Percentiles rank a stretch among this genome's conserved stretches.
Evolutionary conservation across 495 filamentous ascomycete species (phyloP).

Genomic region (Hypoxylon cercidicola): DNA sequence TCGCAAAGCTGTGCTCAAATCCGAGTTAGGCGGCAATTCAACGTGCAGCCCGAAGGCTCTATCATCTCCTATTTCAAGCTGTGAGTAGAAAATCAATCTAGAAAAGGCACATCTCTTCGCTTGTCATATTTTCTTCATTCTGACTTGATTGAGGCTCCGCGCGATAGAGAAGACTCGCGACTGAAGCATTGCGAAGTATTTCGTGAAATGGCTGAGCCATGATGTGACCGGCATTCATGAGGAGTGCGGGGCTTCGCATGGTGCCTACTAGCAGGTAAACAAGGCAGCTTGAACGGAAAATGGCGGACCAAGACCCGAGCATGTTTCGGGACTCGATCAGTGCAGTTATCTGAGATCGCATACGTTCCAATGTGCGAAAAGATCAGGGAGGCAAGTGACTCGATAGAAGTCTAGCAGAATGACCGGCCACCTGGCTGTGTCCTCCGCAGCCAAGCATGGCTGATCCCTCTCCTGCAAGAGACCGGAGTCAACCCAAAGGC

Average conservation of each 20-base stretch:
- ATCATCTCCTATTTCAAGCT: background rate
- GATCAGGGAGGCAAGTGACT: no score
- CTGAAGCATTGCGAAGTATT: slow-evolving; percentile 15
- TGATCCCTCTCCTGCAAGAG: slow-evolving; percentile 4
- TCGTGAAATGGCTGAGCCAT: slow-evolving; percentile 23
- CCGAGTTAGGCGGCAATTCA: background rate
- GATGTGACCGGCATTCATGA: slow-evolving; percentile 17
- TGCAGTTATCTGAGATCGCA: no score
- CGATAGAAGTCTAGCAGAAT: no score
- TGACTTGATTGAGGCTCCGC: background rate
- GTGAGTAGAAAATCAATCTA: background rate
- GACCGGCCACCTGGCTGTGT: background rate
- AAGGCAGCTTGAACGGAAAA: background rate
- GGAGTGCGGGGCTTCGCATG: slow-evolving; percentile 17
- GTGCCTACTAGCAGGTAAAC: background rate
- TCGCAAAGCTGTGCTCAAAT: background rate
- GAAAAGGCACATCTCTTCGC: background rate
- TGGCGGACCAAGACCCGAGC: background rate
- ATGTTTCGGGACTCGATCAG: background rate
- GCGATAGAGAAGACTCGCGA: slow-evolving; percentile 7
- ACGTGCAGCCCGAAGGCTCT: background rate
- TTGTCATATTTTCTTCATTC: background rate
- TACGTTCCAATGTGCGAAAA: no score
- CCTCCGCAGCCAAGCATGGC: background rate
- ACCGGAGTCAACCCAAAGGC: background rate